These are phyloP conservation scores for Phytophthora pseudosyringae DNA, from an alignment of 352 stramenopile genomes.

Conservation along the genomic window DNA sequence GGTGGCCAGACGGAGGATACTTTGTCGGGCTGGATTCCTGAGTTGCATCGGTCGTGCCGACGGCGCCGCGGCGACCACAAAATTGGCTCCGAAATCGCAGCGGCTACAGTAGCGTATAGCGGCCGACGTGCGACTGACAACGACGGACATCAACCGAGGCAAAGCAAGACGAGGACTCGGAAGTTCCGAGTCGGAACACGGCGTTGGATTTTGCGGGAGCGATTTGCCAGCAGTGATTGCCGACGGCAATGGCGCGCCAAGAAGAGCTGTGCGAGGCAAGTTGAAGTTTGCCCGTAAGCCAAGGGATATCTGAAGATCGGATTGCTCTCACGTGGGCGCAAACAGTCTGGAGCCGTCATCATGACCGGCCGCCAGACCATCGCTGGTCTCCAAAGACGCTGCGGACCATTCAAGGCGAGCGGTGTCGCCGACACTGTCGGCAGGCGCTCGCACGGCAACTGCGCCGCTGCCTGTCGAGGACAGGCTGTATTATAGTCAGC, in stretches of 20 bases:
- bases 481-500: no score
- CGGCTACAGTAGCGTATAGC: conserved; percentile 1
- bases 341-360: conserved; percentile 7
- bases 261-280: no score
- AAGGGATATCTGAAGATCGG: not conserved
- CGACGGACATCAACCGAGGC: not conserved
- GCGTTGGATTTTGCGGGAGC: conserved; percentile 19
- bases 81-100: not conserved
- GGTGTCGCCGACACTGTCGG: no score
- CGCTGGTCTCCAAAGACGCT: no score
- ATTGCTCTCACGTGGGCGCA: conserved; percentile 24
- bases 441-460: no score
- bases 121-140: not conserved
- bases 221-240: conserved; percentile 15
- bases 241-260: no score
- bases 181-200: not conserved
- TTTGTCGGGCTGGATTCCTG: conserved; percentile 9
- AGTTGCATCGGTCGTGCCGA: conserved; percentile 4
- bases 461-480: no score
- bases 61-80: conserved; percentile 1
- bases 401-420: no score
- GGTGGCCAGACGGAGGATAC: conserved; percentile 8
- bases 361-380: no score
- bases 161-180: not conserved
- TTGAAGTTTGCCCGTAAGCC: no score